Evolutionary conservation across 805 yeast genomes (phyloP), one percentile per base, ranked within the genome.

Genomic region (Candida dendrica): DNA sequence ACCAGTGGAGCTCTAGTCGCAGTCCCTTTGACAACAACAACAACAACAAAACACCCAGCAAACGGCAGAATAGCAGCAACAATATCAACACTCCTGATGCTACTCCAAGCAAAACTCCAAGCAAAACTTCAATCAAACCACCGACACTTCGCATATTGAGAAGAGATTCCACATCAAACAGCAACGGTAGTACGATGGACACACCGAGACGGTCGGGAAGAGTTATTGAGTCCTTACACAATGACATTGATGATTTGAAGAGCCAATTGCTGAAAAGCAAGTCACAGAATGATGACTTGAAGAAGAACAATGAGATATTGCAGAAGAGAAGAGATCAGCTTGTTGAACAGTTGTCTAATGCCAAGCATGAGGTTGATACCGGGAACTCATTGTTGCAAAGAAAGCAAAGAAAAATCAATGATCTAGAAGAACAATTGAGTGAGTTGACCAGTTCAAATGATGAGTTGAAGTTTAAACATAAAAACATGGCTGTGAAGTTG

Each of bases 291-390:
- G 80, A 80, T 42, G 63, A 76, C 37, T 66, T 74, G 48, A 76
- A 74, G 49, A 78, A 77, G 58, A 75, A 79, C 46, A 65, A 70
- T 51, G 69, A 75, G 40, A 62, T 70, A 24, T 53, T 71, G 41
- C 49, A 70, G 48, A 61, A 69, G 53, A 69, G 76, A 60, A 65
- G 79, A 51, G 79, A 75, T 49, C 65, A 72, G 42, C 64, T 74
- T 41, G 70, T 77, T 30, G 87, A 81, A 51, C 84, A 80, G 59
- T 60, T 81, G 46, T 77, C 87, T 26, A 80, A 79, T 47, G 67
- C 84, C 32, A 82, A 82, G 59, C 90, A 84, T 58, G 91, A 87
- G 53, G 81, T 81, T 51, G 89, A 84, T 48, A 81, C 81, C 66
- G 68, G 83, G 35, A 81, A 75, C 52, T 78, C 88, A 1, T 63